Percentiles rank a stretch among this genome's conserved stretches.
phyloP scores from a whole-genome alignment of 2,329 filamentous ascomycete species.

The Fusarium albidum region DNA sequence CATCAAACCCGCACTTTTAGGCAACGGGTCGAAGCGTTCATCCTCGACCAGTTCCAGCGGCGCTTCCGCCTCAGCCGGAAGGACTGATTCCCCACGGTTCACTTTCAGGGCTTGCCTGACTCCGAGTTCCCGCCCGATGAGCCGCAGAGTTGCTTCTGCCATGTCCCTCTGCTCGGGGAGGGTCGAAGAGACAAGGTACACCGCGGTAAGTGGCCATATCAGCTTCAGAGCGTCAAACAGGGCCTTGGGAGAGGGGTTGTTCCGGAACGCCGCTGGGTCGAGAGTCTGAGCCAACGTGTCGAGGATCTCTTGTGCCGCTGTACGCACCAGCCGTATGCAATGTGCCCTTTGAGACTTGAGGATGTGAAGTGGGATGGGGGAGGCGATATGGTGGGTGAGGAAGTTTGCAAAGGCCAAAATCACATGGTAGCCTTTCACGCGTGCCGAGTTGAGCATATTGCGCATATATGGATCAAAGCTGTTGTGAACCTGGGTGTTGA shows the following conservation, averaged over 20 bases:
- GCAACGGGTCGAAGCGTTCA: slow-evolving; percentile 24
- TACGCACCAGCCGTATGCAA: slow-evolving; percentile 40
- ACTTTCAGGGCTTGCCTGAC: slow-evolving; percentile 47
- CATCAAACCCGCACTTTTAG: slow-evolving; percentile 24
- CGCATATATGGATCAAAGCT: slow-evolving; percentile 43
- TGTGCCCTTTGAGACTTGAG: slow-evolving; percentile 41
- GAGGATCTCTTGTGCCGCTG: slow-evolving; percentile 42
- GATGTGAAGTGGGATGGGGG: slow-evolving; percentile 33
- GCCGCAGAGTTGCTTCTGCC: slow-evolving; percentile 41
- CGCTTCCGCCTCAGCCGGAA: slow-evolving; percentile 40
- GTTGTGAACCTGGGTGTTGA: slow-evolving; percentile 10
- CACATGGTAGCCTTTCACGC: slow-evolving; percentile 47
- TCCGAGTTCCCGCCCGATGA: slow-evolving; percentile 48
- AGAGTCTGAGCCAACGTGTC: slow-evolving; percentile 38
- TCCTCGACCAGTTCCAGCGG: slow-evolving; percentile 35
- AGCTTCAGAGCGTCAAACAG: slow-evolving; percentile 49
- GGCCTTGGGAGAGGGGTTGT: slow-evolving; percentile 42
- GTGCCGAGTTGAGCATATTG: slow-evolving; percentile 43
- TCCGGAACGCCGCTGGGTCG: slow-evolving; percentile 33
- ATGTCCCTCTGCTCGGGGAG: slow-evolving; percentile 38
- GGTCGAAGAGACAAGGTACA: slow-evolving; percentile 43
- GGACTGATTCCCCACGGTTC: slow-evolving; percentile 19
- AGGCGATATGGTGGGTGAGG: slow-evolving; percentile 43
- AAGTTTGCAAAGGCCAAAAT: slow-evolving; percentile 46
- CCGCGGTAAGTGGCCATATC: slow-evolving; percentile 48